Base-by-base conservation (phyloP, 176 grass and related monocot species). In the Hordeum marinum region DNA sequence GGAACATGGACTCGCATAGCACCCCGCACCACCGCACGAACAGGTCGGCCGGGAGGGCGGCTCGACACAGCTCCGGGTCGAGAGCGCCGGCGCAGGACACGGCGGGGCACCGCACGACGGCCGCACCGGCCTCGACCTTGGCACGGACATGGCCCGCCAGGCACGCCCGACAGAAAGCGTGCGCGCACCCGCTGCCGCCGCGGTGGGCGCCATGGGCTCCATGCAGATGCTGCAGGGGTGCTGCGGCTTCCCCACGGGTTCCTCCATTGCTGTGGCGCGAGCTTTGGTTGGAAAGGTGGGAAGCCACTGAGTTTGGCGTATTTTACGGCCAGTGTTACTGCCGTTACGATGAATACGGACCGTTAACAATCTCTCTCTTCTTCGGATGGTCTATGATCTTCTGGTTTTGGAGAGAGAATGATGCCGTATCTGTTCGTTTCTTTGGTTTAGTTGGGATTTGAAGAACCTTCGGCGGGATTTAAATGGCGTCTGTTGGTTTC, bases 191-290 rank as follows among this genome's bases (percentile, higher is more conserved):
- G 45, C 60, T 68, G 42, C 37, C 83, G 10, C 58, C 86, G 71
- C 68, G 64, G 84, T 87, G 84, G 14, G 40, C 68, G 72, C 42
- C 65, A 82, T 82, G 23, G 68, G 61, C 34, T 94, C 94, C 87
- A 94, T 91, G 87, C 94, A 96, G 72, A 96, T 96, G 84, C 77
- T 52, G 82, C 94, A 96, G 13, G 63, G 55, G 12, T 61, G 75
- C 42, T 9, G 46, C 25, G 8, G 15, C 34, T 3, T 20, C 25
- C 24, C 46, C 2, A 7, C 58, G 57, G 67, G 25, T 48, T 20
- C 77, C 39, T 72, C 72, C 88, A 90, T 85, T 63, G 40, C 20
- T 24, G 41, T 41, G 63, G 45, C n/a, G 43, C 21, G 24, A 21
- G 52, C 66, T 34, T 34, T 71, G 46, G 46, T 9, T 29, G 80